Evolutionary conservation across 2,329 filamentous ascomycete genomes (phyloP), one percentile per base, ranked within the genome.

Genomic region (Aspergillus sp.): DNA sequence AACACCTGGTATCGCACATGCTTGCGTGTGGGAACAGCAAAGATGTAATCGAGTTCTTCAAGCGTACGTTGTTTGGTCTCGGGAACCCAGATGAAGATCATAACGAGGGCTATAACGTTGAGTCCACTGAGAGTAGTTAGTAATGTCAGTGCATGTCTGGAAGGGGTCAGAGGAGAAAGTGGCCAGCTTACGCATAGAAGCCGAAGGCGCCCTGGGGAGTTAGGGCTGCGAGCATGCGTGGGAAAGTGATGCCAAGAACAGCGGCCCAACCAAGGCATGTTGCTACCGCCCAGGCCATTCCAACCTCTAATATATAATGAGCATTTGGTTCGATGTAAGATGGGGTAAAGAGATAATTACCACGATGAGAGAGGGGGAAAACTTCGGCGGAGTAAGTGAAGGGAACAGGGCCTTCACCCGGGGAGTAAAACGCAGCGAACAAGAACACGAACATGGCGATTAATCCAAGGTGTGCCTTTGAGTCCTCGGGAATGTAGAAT

Each of bases 361-460:
- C 81, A 48, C 82, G 77, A 64, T 84, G 82, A 1, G 81, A 83
- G 6, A 84, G 70, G 1, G 82, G 82, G 61, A 84, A 84, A 0
- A 81, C 78, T 60, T 84, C 82, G 0, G 82, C 81, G 45, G 80
- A 81, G 68, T 84, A 84, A n/a, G 81, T 76, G 62, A 74, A 78
- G 4, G 79, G 77, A 1, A 81, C 78, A 2, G 77, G 77, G 0
- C 86, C 87, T 73, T 90, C 87, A 3, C 82, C 85, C 0, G 84
- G 84, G 0, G 84, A 86, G 73, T 87, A 87, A 66, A 86, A 86
- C 6, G 84, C 83, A 1, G 81, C 84, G 61, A 89, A 90, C 14
- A 89, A 68, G 73, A 85, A 89, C 61, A 88, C 76, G 60, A 88
- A 88, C 4, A 87, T 70, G 0, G 84, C 83, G 45, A 88, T 81